Percentiles rank a stretch among this genome's conserved stretches.
These are phyloP conservation scores for Raffaelea albimanens DNA, from an alignment of 2,329 filamentous ascomycete species.

Conservation along the genomic window DNA sequence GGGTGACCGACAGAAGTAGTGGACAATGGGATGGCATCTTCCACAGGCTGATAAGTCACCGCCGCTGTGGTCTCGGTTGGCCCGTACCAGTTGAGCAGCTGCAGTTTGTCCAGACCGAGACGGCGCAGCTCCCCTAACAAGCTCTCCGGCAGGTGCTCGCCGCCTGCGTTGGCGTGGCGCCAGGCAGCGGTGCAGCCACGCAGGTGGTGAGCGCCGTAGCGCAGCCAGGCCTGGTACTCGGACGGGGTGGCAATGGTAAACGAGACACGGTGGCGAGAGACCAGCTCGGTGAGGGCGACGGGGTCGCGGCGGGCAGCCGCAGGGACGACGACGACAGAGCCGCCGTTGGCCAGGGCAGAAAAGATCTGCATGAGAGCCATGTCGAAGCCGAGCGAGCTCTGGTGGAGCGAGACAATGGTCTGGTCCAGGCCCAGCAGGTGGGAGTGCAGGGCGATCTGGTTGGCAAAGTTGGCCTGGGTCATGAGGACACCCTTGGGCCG, in stretches of 20 bases:
- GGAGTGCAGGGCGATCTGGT: background rate
- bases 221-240: constrained; percentile 21
- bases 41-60: background rate
- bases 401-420: too few species aligned
- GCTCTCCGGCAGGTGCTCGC: background rate
- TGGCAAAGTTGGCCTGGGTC: constrained; percentile 15
- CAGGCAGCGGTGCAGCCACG: background rate
- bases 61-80: constrained; percentile 52
- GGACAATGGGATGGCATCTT: background rate
- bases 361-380: constrained; percentile 28
- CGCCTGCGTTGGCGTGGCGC: constrained; percentile 1
- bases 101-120: constrained; percentile 19
- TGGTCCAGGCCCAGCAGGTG: too few species aligned
- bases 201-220: constrained; percentile 2
- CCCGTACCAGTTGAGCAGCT: constrained; percentile 48
- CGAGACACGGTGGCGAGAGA: constrained; percentile 21
- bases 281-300: constrained; percentile 21
- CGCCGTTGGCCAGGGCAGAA: constrained; percentile 25
- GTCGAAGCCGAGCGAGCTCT: constrained; percentile 29
- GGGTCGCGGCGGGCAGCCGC: constrained; percentile 22
- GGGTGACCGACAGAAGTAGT: background rate
- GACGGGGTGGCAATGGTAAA: constrained; percentile 25
- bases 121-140: background rate
- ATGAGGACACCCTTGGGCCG: constrained; percentile 49
- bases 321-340: constrained; percentile 24